Conservation (phyloP, 305 asterid species). For the Fraxinus ornus region DNA sequence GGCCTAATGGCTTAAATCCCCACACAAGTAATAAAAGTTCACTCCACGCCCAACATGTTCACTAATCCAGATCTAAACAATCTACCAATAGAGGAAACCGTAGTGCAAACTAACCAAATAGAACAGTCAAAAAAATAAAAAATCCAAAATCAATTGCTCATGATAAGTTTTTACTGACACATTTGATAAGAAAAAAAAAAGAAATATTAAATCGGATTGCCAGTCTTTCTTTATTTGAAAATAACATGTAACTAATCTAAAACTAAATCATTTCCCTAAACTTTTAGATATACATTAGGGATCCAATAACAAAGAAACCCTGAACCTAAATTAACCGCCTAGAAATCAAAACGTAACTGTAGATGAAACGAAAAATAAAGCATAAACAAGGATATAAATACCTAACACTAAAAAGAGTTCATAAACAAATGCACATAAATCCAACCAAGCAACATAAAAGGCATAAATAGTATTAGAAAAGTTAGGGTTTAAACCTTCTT, state of each 20-base stretch:
- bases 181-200: neutral
- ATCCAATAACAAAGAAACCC: neutral
- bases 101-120: neutral
- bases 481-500: slow-evolving; percentile 39
- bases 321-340: neutral
- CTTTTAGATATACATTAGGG: neutral
- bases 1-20: neutral
- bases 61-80: neutral
- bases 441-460: neutral
- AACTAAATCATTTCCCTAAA: neutral
- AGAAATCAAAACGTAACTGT: neutral
- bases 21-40: neutral
- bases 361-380: neutral
- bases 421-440: neutral
- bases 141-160: neutral
- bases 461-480: neutral
- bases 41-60: neutral
- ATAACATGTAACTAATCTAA: neutral
- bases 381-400: neutral
- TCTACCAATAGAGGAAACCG: neutral
- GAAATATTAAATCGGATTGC: neutral
- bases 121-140: neutral
- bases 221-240: neutral
- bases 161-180: neutral
- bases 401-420: neutral